These are phyloP conservation scores for Neonectria neomacrospora DNA, from an alignment of 2,329 filamentous ascomycete species.

Conservation along the genomic window DNA sequence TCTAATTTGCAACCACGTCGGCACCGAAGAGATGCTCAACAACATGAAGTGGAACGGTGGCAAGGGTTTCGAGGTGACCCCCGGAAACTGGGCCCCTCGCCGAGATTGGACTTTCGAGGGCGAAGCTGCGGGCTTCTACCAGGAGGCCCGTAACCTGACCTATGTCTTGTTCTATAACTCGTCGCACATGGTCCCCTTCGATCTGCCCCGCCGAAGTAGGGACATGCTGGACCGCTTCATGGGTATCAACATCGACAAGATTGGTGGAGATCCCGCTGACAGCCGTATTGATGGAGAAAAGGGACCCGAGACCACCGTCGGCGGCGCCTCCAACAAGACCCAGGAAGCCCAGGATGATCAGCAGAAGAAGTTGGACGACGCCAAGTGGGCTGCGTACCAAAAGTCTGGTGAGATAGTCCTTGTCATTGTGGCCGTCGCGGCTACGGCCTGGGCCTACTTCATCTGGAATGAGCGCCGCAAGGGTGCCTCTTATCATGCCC, in stretches of 20 bases:
- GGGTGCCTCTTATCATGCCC: constrained; percentile 64
- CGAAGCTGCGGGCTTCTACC: constrained; percentile 88
- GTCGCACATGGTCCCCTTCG: constrained; percentile 98
- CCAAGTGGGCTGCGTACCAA: constrained; percentile 89
- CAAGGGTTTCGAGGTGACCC: constrained; percentile 88
- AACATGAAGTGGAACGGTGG: constrained; percentile 93
- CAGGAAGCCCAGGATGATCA: constrained; percentile 64
- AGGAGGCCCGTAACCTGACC: constrained; percentile 92
- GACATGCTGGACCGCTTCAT: constrained; percentile 99
- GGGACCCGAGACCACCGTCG: constrained; percentile 79
- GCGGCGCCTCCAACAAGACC: constrained; percentile 69
- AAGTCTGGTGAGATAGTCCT: constrained; percentile 88
- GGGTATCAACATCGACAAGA: constrained; percentile 88
- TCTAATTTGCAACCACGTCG: constrained; percentile 96
- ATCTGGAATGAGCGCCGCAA: constrained; percentile 71
- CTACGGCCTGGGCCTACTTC: constrained; percentile 78
- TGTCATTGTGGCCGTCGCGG: constrained; percentile 81
- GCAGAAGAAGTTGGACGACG: constrained; percentile 80
- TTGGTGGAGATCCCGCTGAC: constrained; percentile 83
- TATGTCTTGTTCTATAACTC: constrained; percentile 96
- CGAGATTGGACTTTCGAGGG: constrained; percentile 95
- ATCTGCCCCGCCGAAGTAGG: constrained; percentile 84
- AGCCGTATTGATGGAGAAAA: constrained; percentile 88
- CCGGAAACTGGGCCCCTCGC: constrained; percentile 90
- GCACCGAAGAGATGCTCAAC: constrained; percentile 90